Evolutionary conservation across 1,139 yeast species (phyloP).

Genomic region (Pichia sp.): DNA sequence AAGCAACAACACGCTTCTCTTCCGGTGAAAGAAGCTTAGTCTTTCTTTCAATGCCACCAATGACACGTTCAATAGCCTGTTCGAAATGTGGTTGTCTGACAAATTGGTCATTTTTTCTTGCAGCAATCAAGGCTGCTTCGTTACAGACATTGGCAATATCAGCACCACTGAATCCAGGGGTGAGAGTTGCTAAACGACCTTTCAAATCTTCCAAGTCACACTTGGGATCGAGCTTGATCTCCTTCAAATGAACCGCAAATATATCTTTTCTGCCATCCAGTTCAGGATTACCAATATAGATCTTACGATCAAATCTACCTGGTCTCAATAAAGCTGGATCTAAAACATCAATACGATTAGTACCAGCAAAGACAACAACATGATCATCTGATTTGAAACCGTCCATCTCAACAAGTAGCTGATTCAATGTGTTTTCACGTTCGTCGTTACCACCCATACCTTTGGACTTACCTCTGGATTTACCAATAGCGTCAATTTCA

Average conservation of each 20-base stretch:
- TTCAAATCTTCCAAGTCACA: slow-evolving; percentile 51
- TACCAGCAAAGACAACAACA: slow-evolving; percentile 95
- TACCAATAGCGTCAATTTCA: slow-evolving; percentile 98
- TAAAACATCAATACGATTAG: slow-evolving; percentile 89
- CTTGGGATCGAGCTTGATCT: slow-evolving; percentile 50
- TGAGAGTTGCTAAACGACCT: slow-evolving; percentile 88
- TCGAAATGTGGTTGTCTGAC: slow-evolving; percentile 82
- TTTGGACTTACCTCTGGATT: slow-evolving; percentile 66
- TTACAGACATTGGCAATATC: slow-evolving; percentile 96
- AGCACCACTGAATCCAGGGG: slow-evolving; percentile 98
- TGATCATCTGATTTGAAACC: slow-evolving; percentile 89
- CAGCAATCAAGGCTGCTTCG: slow-evolving; percentile 96
- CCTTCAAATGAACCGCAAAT: slow-evolving; percentile 75
- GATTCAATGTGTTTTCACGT: slow-evolving; percentile 93
- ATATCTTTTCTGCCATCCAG: slow-evolving; percentile 90
- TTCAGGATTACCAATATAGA: slow-evolving; percentile 87
- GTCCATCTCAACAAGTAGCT: slow-evolving; percentile 95
- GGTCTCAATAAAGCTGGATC: slow-evolving; percentile 94
- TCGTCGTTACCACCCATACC: slow-evolving; percentile 88
- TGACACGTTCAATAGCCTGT: slow-evolving; percentile 93
- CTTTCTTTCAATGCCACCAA: slow-evolving; percentile 93
- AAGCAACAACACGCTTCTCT: slow-evolving; percentile 87
- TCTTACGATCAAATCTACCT: slow-evolving; percentile 94
- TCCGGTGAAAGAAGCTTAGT: slow-evolving; percentile 76
- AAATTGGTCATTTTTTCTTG: slow-evolving; percentile 66